Evolutionary conservation across 768 basidiomycete genomes (phyloP), one percentile per base, ranked within the genome.

Genomic region (Leccinum incarnatum): DNA sequence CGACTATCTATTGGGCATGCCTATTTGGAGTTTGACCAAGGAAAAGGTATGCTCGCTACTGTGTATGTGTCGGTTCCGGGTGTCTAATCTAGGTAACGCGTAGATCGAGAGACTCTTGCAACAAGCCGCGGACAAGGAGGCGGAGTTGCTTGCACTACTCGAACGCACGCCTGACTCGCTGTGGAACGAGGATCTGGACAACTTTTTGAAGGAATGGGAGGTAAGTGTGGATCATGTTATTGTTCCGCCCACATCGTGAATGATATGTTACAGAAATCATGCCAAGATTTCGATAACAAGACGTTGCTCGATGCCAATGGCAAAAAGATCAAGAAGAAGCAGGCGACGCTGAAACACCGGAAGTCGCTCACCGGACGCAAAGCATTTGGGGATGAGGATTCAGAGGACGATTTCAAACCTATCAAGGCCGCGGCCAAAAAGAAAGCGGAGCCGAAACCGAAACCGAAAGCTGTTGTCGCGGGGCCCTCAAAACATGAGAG

Each of bases 1-100:
- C 69, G 95, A 99, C 70, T 98, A 99, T 74, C 75, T 99, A 53
- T 77, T 99, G 58, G 86, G 92, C 15, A 98, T 99, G 96, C 78
- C 93, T 1, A 96, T 99, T 68, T 95, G 85, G 80, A 96, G 89
- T 75, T 77, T 99, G 78, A 99, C 96, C 1, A 87, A 83, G 66
- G 96, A 98, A 75, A 95, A 89, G 85, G 93, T 90, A 54, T 6
- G 72, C 60, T 12, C 47, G 17, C 36, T 51, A 12, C 11, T 4
- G 19, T 29, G 19, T 30, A 4, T 14, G 3, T 8, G 15, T 59
- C 19, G 1, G 52, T 46, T 37, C 5, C 46, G 14, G 8, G 25
- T 42, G 25, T 56, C 58, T 65, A 45, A 71, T 51, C 23, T 30
- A 37, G 21, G 29, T 19, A 29, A 36, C 32, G 53, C 5, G 21